Evolutionary conservation across 352 stramenopile genomes (phyloP).

Genomic region (Globisporangium acanthophoron): DNA sequence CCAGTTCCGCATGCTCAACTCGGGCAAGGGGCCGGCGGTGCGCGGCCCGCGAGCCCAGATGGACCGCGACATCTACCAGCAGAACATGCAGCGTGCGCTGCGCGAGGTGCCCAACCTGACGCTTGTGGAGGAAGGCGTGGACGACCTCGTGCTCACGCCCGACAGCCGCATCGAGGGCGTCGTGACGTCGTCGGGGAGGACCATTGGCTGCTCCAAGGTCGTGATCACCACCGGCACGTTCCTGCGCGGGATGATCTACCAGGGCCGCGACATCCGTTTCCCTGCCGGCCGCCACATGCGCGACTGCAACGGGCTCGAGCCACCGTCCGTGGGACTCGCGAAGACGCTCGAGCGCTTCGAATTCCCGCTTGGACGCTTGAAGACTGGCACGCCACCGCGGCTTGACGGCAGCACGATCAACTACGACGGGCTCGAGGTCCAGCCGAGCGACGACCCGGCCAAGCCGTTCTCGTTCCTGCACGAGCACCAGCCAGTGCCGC

Average conservation of each 20-base stretch:
- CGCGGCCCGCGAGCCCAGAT: slow-evolving; percentile 92
- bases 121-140: slow-evolving; percentile 92
- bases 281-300: slow-evolving; percentile 92
- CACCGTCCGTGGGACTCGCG: slow-evolving; percentile 93
- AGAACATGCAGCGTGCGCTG: slow-evolving; percentile 89
- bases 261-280: slow-evolving; percentile 89
- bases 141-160: slow-evolving; percentile 88
- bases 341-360: slow-evolving; percentile 90
- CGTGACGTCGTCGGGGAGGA: slow-evolving; percentile 45
- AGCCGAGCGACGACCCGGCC: slow-evolving; percentile 91
- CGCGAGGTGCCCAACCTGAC: slow-evolving; percentile 80
- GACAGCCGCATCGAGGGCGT: slow-evolving; percentile 59
- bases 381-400: slow-evolving; percentile 97
- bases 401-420: slow-evolving; percentile 95
- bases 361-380: slow-evolving; percentile 93
- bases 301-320: slow-evolving; percentile 83
- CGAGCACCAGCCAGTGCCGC: slow-evolving; percentile 68
- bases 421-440: slow-evolving; percentile 87
- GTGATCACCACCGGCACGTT: slow-evolving; percentile 99
- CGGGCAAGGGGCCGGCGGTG: slow-evolving; percentile 88
- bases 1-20: slow-evolving; percentile 98
- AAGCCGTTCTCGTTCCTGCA: slow-evolving; percentile 95
- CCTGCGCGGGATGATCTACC: slow-evolving; percentile 94
- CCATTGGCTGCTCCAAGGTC: slow-evolving; percentile 52
- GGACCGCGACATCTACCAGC: slow-evolving; percentile 97